Evolutionary conservation across 2,329 filamentous ascomycete genomes (phyloP).

Genomic region (Fusarium buharicum): DNA sequence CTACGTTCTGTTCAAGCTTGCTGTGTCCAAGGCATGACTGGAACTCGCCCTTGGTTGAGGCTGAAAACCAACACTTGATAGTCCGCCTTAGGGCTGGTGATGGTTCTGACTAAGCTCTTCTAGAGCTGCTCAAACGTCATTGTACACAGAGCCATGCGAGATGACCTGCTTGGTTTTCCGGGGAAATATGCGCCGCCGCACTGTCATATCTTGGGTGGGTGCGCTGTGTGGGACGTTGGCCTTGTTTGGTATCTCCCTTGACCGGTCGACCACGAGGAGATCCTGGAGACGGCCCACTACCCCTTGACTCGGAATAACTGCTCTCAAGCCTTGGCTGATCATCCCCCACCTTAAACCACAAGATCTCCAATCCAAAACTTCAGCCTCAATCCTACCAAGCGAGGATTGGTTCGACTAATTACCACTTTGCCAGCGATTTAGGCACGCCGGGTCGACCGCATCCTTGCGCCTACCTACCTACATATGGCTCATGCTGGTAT

Average conservation of each 20-base stretch:
- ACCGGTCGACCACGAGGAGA: constrained; percentile 34
- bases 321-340: constrained; percentile 29
- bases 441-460: constrained; percentile 11
- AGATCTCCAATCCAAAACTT: constrained; percentile 35
- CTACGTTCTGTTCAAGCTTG: neutral
- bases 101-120: constrained; percentile 26
- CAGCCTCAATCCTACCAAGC: constrained; percentile 36
- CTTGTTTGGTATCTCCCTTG: constrained; percentile 30
- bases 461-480: constrained; percentile 15
- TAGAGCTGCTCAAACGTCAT: constrained; percentile 38
- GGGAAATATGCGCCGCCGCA: constrained; percentile 39
- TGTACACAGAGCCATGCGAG: constrained; percentile 33
- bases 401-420: constrained; percentile 13
- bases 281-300: constrained; percentile 39
- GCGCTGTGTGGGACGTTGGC: constrained; percentile 38
- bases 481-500: constrained; percentile 9
- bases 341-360: constrained; percentile 40
- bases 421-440: constrained; percentile 9
- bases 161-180: constrained; percentile 43
- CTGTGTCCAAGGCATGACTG: neutral
- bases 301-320: constrained; percentile 16
- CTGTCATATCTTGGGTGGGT: constrained; percentile 36
- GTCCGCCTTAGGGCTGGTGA: constrained; percentile 5
- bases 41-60: constrained; percentile 2
- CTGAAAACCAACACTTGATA: neutral